Evolutionary conservation across 371 early-diverging fungal species (phyloP).

Genomic region (Syncephalis plumigaleata): DNA sequence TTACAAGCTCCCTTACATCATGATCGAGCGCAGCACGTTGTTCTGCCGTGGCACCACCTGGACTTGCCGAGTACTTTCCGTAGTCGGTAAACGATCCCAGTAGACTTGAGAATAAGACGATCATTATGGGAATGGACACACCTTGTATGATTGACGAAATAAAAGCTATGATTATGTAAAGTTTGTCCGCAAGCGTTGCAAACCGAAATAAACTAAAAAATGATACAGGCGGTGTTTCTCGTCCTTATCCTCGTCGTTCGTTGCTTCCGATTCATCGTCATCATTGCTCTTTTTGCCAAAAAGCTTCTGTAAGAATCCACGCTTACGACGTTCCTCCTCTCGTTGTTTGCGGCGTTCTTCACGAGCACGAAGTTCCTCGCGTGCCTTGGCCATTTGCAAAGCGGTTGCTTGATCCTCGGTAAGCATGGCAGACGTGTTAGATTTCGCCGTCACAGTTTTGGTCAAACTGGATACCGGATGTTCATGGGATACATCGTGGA

Average conservation of each 20-base stretch:
- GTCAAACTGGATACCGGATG: slow-evolving; percentile 26
- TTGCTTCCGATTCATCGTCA: slow-evolving; percentile 15
- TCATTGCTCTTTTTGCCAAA: slow-evolving; percentile 4
- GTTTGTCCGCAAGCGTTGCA: slow-evolving; percentile 33
- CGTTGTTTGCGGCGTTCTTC: too few relatives aligned
- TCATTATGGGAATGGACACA: slow-evolving; percentile 28
- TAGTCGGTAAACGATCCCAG: slow-evolving; percentile 11
- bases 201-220: slow-evolving; percentile 44
- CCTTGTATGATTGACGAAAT: slow-evolving; percentile 21
- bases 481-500: slow-evolving; percentile 9
- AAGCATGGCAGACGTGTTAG: too few relatives aligned
- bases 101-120: slow-evolving; percentile 23
- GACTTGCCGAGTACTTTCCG: slow-evolving; percentile 1
- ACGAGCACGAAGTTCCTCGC: too few relatives aligned
- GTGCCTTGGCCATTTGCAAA: too few relatives aligned
- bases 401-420: too few relatives aligned
- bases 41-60: neutral
- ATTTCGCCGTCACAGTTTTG: slow-evolving; percentile 4
- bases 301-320: neutral
- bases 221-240: slow-evolving; percentile 15
- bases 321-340: slow-evolving; percentile 1
- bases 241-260: slow-evolving; percentile 11
- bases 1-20: slow-evolving; percentile 2
- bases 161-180: slow-evolving; percentile 27
- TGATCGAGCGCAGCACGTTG: slow-evolving; percentile 1